A percentile compares a stretch with the other conserved stretches of the same genome.
Conservation (phyloP, 2,329 filamentous ascomycete genomes). For the Aspergillus quadrilineatus region DNA sequence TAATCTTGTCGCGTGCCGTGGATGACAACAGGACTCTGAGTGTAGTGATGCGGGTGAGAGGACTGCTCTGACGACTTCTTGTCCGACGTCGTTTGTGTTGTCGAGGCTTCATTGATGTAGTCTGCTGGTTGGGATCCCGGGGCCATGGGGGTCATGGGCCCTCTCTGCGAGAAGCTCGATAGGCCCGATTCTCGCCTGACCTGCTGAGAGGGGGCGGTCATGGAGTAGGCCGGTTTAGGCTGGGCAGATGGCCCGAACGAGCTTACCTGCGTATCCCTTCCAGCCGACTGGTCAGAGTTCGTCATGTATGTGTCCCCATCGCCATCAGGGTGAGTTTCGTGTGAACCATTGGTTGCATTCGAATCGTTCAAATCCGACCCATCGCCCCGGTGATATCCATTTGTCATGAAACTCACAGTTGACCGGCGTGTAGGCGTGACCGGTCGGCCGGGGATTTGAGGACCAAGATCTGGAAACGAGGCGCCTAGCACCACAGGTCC, state of each 20-base stretch:
- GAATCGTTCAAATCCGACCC: slow-evolving; percentile 41
- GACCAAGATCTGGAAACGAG: slow-evolving; percentile 55
- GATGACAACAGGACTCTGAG: slow-evolving; percentile 55
- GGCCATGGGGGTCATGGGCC: slow-evolving; percentile 58
- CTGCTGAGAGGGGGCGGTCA: slow-evolving; percentile 49
- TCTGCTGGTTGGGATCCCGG: slow-evolving; percentile 59
- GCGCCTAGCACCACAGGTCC: slow-evolving; percentile 64
- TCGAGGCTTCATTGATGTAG: slow-evolving; percentile 83
- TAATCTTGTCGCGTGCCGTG: slow-evolving; percentile 48
- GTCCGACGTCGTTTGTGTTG: slow-evolving; percentile 77
- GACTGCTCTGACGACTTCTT: slow-evolving; percentile 78
- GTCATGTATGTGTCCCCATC: slow-evolving; percentile 64
- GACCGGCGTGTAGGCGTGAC: slow-evolving; percentile 59
- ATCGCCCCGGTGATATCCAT: slow-evolving; percentile 53
- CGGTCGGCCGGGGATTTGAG: slow-evolving; percentile 51
- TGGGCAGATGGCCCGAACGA: slow-evolving; percentile 54
- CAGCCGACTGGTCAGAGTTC: slow-evolving; percentile 44
- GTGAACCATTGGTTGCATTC: slow-evolving; percentile 56
- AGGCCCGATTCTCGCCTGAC: slow-evolving; percentile 47
- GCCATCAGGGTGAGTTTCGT: slow-evolving; percentile 41
- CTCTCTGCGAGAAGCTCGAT: slow-evolving; percentile 50
- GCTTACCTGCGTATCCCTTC: slow-evolving; percentile 46
- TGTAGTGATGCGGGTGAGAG: slow-evolving; percentile 65
- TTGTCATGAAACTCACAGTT: slow-evolving; percentile 50
- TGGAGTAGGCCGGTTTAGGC: slow-evolving; percentile 46